Base-by-base conservation (phyloP, 257 asterid species). In the Osmanthus fragrans region DNA sequence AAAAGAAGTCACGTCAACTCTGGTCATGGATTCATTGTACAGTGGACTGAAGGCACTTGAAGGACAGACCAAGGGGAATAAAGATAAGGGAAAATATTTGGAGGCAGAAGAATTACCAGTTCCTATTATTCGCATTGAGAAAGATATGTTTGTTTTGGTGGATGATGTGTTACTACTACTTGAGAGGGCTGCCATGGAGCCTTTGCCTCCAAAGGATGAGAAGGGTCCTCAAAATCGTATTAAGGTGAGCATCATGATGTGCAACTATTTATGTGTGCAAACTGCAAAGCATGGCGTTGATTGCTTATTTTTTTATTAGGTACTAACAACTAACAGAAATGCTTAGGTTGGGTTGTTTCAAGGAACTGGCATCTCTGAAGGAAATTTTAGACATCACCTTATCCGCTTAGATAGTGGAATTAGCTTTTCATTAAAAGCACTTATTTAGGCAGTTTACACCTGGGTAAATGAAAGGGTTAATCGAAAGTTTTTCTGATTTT, bases 1-100 rank as follows among this genome's bases (percentile, higher is more conserved):
- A 87, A 95, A 96, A 83, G 99, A 96, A 87, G 98, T 93, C 83
- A 87, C 98, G 18, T 93, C 98, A 71, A 96, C 98, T 49, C 89
- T 96, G 70, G 99, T 96, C 80, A 93, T 96, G 99, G 99, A 93
- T 88, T 92, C 98, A 7, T 73, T 96, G 70, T 90, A 90, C 81
- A 92, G 97, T 90, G 99, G 99, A 36, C 84, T 93, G 73, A 92
- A 92, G 92, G 97, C 97, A 77, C 88, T 96, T 76, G 92, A 90
- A 87, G 94, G 94, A 71, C 97, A 88, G 80, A 75, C 80, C 47
- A 93, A 86, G 86, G 90, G 83, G 78, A 90, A 89, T 85, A 93
- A 84, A 76, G 89, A 80, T 73, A 88, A 83, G 88, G 92, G 87
- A 30, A 89, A 87, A 85, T 49, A 60, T 73, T 77, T 80, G 72